Base-by-base conservation (phyloP, 805 yeast genomes). In the Candida silvatica region DNA sequence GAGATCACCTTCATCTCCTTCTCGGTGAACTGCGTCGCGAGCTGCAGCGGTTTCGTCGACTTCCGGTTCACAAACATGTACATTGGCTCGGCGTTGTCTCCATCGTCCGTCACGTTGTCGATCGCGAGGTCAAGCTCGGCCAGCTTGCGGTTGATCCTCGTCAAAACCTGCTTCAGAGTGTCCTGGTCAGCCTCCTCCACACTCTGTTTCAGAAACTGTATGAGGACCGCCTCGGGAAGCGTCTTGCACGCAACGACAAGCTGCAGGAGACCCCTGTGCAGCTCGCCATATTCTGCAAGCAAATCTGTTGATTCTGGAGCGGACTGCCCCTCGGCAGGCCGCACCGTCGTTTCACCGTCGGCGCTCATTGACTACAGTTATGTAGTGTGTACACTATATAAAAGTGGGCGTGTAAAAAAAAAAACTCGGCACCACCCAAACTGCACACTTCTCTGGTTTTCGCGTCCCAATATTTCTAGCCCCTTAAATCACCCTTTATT, bases 1-100 rank as follows among this genome's bases (percentile, higher is more conserved):
- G 71, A 74, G 19, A 75, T 61, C n/a, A 67, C 43, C 29, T 56
- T 60, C 39, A 73, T 67, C 59, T 66, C 64, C 24, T 48, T 52
- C 8, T 56, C 56, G 1, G 56, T 40, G 33, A 54, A 64, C 42
- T 33, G 43, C 34, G 62, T 70, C 44, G 60, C 47, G 31, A 54
- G 27, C 27, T 49, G 51, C 17, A 68, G 60, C 3, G 64, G 43
- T 4, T 61, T 66, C 32, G 67, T 67, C 3, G 57, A 47, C 14
- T 49, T 43, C 7, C 61, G 55, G 45, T 72, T 71, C 17, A 69
- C 57, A 30, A 69, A 61, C 15, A 58, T 50, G 44, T 63, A 31
- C 34, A 69, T 22, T 47, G 27, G 23, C 11, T 14, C 12, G 11
- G 14, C 31, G 6, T n/a, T 19, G 9, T 20, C 32, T 8, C n/a